A percentile compares a stretch with the other conserved stretches of the same genome.
These are phyloP conservation scores for Cordyceps cicadae DNA, from an alignment of 2,329 filamentous ascomycete species.

Conservation along the genomic window DNA sequence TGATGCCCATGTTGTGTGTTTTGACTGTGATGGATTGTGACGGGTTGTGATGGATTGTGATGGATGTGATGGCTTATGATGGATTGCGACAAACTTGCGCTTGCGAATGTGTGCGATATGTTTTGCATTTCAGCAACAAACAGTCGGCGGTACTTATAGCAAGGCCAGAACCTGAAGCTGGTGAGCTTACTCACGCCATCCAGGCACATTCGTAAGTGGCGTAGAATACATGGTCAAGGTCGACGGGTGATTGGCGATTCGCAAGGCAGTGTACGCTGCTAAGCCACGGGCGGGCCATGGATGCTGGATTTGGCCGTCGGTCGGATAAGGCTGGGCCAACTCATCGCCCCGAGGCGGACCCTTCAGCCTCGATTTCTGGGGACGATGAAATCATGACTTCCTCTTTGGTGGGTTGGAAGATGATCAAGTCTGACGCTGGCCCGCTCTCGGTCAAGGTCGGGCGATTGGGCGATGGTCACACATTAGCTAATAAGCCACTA, in stretches of 20 bases:
- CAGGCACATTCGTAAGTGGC: neutral
- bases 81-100: neutral
- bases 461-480: too few species aligned
- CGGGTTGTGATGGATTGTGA: neutral
- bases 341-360: neutral
- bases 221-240: neutral
- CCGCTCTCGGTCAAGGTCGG: neutral
- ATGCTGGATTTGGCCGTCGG: neutral
- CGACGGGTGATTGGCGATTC: neutral
- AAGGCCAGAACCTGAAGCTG: neutral
- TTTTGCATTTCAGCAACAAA: neutral
- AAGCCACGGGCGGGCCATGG: neutral
- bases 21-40: neutral
- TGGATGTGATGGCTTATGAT: neutral
- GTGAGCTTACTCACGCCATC: neutral
- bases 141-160: neutral
- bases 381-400: neutral
- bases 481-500: too few species aligned
- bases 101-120: neutral
- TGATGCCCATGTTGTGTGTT: neutral
- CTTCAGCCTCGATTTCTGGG: conserved; percentile 1
- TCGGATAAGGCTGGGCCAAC: neutral
- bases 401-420: neutral
- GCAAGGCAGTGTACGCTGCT: neutral
- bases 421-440: neutral